Evolutionary conservation across 257 asterid species (phyloP), one percentile per base, ranked within the genome.

Genomic region (Nicotiana undulata): DNA sequence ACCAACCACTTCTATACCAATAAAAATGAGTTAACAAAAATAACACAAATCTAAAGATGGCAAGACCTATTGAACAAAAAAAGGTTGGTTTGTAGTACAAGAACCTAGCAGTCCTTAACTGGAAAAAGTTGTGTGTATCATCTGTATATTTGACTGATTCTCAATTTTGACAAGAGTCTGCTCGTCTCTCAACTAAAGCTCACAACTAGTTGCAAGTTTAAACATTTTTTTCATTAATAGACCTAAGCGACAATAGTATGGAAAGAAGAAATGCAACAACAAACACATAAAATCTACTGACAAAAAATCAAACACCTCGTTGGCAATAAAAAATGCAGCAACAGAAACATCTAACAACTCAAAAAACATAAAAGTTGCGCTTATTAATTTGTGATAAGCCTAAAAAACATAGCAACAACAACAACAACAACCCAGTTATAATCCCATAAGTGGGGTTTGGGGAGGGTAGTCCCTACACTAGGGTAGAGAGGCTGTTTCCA

Each of bases 1-100:
- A 84, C 92, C 93, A 93, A 46, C 94, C 96, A 82, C 72, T 87
- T 85, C 80, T 85, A 79, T 88, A 88, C 97, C 97, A 93, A 65
- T 80, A 89, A 55, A 93, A 93, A 66, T 83, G 87, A 88, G 80
- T 77, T 72, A 90, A 79, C 4, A 90, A 65, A 86, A 91, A 85
- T 6, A 92, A 78, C 49, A 82, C 79, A 63, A 93, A 86, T 84
- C 89, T 88, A 64, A 93, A 84, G 9, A 83, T 63, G 4, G 91
- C 88, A 59, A 95, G 75, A 28, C 87, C 70, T 81, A 89, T 79
- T 51, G 87, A 92, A 31, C 90, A 87, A 83, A 83, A 77, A 76
- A 88, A 79, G 46, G 86, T 70, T 1, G 84, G 82, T 60, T 77
- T 93, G 80, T 86, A 86, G 79, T 83, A 83, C 51, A 82, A 55